Percentiles rank a stretch among this genome's conserved stretches.
Evolutionary conservation across 1,284 basidiomycete species (phyloP).

Genomic region (Cryptococcus neoformans): DNA sequence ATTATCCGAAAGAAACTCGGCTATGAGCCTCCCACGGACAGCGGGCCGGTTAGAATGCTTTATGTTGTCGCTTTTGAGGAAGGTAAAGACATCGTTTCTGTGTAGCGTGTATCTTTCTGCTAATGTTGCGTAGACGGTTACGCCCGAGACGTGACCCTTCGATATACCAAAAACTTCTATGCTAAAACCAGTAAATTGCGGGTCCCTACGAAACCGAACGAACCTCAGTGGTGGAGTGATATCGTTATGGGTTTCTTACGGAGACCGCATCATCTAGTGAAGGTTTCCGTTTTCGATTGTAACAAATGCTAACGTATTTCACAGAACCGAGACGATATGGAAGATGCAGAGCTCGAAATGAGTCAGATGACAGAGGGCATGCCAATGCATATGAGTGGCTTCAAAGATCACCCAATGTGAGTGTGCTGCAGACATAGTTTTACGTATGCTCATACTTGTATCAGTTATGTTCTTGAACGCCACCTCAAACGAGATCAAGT

Average conservation of each 20-base stretch:
- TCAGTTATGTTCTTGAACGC: conserved; percentile 79
- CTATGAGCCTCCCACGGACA: conserved; percentile 69
- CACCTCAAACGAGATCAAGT: conserved; percentile 88
- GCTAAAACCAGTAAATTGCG: conserved; percentile 80
- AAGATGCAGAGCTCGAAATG: conserved; percentile 86
- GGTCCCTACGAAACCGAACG: conserved; percentile 62
- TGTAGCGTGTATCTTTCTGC: too few relatives aligned
- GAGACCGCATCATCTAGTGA: conserved; percentile 73
- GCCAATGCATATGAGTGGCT: conserved; percentile 84
- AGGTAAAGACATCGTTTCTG: conserved; percentile 56
- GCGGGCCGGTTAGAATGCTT: conserved; percentile 75
- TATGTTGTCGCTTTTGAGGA: conserved; percentile 96
- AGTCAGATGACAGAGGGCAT: conserved; percentile 84
- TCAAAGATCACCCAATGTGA: conserved; percentile 93
- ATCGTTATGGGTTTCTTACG: conserved; percentile 60
- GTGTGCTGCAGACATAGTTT: conserved; percentile 23
- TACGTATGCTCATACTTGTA: not conserved
- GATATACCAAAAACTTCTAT: conserved; percentile 72
- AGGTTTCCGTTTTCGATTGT: conserved; percentile 28
- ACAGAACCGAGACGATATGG: conserved; percentile 85
- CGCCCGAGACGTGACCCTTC: conserved; percentile 55
- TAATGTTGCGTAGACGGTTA: conserved; percentile 50
- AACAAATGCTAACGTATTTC: conserved; percentile 10
- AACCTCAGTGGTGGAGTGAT: conserved; percentile 80
- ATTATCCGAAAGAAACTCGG: conserved; percentile 73